Base-by-base conservation (phyloP, 345 rosid genomes). In the Gossypium raimondii region DNA sequence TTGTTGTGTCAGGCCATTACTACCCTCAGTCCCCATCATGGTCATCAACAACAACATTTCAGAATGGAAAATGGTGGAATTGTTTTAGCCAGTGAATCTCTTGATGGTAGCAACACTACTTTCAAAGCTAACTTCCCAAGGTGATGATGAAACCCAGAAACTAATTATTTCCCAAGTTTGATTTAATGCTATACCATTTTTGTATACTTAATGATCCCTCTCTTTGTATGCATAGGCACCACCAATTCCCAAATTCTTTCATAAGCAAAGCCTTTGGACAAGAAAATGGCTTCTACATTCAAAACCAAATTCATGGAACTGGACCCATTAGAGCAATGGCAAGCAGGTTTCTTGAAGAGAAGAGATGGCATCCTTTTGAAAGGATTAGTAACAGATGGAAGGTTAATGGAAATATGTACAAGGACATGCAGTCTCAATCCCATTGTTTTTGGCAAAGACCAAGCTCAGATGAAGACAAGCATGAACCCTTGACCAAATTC, bases 41-140 rank as follows among this genome's bases (percentile, higher is more conserved):
- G 82, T 13, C 85, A 34, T 24, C 82, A 77, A 14, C 81, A 80
- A 2, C 59, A n/a, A 20, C 60, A 56, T 53, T 80, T 84, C 75
- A 77, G 81, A 79, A 65, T 84, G 85, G 83, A 82, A 77, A 85
- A 74, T 62, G 87, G 91, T 57, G 78, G 82, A 41, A 73, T 82
- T 67, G 77, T 78, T 67, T 72, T 81, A 7, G 60, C 76, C 34
- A 75, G 64, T 76, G 81, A 60, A 56, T 71, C 80, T 34, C 55
- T 64, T 22, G 68, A 67, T 20, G 10, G 18, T 25, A 72, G 20
- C 61, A 51, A 77, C 51, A 74, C 14, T 57, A 17, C 72, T 66
- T 67, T 76, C 76, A 66, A 65, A 63, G 18, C 71, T 66, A 45
- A 52, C 62, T 77, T 82, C 53, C 61, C 78, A 38, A 81, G 84